Conservation (phyloP, 768 basidiomycete genomes). For the Xerocomus brunneocitrinus region DNA sequence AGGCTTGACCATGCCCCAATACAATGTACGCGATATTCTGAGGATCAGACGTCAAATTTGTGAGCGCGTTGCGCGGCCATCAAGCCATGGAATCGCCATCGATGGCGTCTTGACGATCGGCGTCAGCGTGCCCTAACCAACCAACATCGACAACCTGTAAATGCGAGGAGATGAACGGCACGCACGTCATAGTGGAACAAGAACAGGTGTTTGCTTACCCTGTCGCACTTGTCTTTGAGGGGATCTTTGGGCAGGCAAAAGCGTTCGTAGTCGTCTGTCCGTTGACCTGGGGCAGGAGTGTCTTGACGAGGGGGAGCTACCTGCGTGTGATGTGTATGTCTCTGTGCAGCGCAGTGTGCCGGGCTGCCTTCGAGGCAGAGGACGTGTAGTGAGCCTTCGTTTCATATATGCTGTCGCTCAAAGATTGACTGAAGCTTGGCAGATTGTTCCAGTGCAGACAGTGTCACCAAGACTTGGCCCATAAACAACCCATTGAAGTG, state of each 20-base stretch:
- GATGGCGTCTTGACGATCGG: conserved; percentile 94
- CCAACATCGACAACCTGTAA: background rate
- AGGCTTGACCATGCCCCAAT: conserved; percentile 89
- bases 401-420: too few relatives aligned
- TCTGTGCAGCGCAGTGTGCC: conserved; percentile 74
- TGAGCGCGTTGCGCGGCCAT: conserved; percentile 67
- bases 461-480: conserved; percentile 90
- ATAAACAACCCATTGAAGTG: conserved; percentile 94
- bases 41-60: conserved; percentile 70
- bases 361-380: conserved; percentile 42
- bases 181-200: conserved; percentile 88
- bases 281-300: conserved; percentile 78
- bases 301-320: conserved; percentile 65
- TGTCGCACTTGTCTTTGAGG: conserved; percentile 40
- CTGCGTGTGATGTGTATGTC: conserved; percentile 77
- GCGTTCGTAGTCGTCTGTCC: conserved; percentile 68
- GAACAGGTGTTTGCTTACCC: conserved; percentile 78
- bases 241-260: conserved; percentile 64
- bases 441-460: conserved; percentile 86
- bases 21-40: conserved; percentile 95
- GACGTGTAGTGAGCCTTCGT: conserved; percentile 10
- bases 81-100: conserved; percentile 75
- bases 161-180: background rate
- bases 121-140: conserved; percentile 79
- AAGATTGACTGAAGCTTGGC: too few relatives aligned